A percentile compares a stretch with the other conserved stretches of the same genome.
phyloP scores from a whole-genome alignment of 306 rosid genomes.

The Medicago arabica region DNA sequence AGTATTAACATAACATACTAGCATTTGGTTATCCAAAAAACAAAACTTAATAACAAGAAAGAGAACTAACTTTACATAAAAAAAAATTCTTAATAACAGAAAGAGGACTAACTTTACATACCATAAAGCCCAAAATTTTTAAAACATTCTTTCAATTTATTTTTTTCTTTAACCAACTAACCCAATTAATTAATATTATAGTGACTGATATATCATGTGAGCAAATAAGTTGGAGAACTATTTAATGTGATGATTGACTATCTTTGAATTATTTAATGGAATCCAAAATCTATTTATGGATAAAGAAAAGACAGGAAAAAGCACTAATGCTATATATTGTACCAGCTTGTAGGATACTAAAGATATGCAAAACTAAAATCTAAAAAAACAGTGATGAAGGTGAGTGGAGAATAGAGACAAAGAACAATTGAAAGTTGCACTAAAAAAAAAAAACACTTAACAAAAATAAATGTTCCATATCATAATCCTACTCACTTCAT shows the following conservation, averaged over 20 bases:
- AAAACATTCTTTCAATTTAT: conserved; percentile 2
- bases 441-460: conserved; percentile 42
- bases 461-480: conserved; percentile 49
- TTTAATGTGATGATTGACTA: conserved; percentile 42
- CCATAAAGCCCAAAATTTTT: background rate
- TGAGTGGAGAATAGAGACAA: conserved; percentile 46
- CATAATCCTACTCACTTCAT: conserved; percentile 82
- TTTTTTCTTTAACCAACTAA: conserved; percentile 24
- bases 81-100: background rate
- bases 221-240: conserved; percentile 39
- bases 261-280: conserved; percentile 37
- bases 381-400: conserved; percentile 41
- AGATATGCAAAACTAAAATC: conserved; percentile 37
- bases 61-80: background rate
- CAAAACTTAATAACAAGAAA: no score
- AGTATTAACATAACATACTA: background rate
- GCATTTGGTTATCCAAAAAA: no score
- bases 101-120: conserved; percentile 31
- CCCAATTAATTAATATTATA: conserved; percentile 38
- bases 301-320: conserved; percentile 37
- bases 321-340: background rate
- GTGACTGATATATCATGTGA: conserved; percentile 43
- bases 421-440: conserved; percentile 45
- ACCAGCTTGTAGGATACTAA: conserved; percentile 33
- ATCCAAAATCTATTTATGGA: conserved; percentile 39